Base-by-base conservation (phyloP, 441 rosid genomes). In the Gossypium schwendimanii region DNA sequence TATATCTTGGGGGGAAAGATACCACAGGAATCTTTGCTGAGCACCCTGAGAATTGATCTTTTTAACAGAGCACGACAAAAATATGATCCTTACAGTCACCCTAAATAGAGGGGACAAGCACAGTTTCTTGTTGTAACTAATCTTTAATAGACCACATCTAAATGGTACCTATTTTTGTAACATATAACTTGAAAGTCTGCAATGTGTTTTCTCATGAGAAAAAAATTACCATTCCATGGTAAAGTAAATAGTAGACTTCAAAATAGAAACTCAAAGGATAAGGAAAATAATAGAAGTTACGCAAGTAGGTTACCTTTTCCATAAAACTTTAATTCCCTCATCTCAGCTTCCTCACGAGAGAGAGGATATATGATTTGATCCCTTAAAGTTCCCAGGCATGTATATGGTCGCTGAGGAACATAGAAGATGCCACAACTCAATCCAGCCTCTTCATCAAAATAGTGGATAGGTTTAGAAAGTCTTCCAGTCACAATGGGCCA, bases 341-440 rank as follows among this genome's bases (percentile, higher is more conserved):
- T 41, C 77, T 84, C 86, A 53, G 98, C 99, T 84, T 93, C 98
- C 81, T 89, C 91, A 23, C 67, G 82, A 47, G 99, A 96, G 67
- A 96, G 88, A 75, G 99, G 99, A 83, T 96, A 96, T 82, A 93
- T 93, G 75, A 93, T 92, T 80, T 96, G 99, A 88, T 96, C 99
- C 84, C 99, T 87, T 81, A 96, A 83, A 75, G 98, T 96, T 73
- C 99, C 99, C 78, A 96, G 84, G 82, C 99, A 93, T 52, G 98
- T 93, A 77, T 96, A 96, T 8, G 98, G 99, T 58, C 92, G 85
- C 76, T 96, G 99, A 64, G 99, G 99, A 79, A 96, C 89, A 77
- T 93, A 96, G 79, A 93, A 96, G 71, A 93, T 86, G 62, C 89
- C 91, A 70, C 89, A 84, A 63, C 92, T 92, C 58, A 80, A 77